A percentile compares a stretch with the other conserved stretches of the same genome.
Evolutionary conservation across 306 rosid genomes (phyloP).

Genomic region (Castanea mollissima): DNA sequence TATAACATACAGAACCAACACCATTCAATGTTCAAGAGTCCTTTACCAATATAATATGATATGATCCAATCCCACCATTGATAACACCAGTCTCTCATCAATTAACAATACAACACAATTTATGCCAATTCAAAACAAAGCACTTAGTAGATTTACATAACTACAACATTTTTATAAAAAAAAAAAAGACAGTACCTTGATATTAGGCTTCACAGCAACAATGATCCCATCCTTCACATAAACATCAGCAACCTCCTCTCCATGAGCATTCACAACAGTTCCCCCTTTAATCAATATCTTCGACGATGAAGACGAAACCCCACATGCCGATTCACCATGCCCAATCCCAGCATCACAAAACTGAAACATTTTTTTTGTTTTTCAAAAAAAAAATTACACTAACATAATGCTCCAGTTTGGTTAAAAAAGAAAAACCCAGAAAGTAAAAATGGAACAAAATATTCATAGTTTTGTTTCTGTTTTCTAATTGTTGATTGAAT

Average conservation of each 20-base stretch:
- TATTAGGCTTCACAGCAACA: conserved; percentile 64
- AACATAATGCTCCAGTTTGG: neutral
- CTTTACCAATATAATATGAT: neutral
- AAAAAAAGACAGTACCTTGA: conserved; percentile 28
- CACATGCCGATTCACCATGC: conserved; percentile 45
- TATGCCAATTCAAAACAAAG: neutral
- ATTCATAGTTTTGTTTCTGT: neutral
- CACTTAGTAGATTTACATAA: neutral
- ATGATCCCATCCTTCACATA: conserved; percentile 75
- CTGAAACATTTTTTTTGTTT: conserved; percentile 30
- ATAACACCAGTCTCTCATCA: neutral
- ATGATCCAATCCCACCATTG: neutral
- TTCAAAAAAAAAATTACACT: neutral
- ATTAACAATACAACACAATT: neutral
- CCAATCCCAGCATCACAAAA: conserved; percentile 70
- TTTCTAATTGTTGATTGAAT: neutral
- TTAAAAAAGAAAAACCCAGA: neutral
- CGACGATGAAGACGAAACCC: conserved; percentile 27
- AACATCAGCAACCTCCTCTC: conserved; percentile 76
- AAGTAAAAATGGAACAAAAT: neutral
- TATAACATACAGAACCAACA: neutral
- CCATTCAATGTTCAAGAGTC: neutral
- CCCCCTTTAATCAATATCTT: conserved; percentile 83
- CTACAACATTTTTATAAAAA: neutral
- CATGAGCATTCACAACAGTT: conserved; percentile 77